phyloP scores from a whole-genome alignment of 768 basidiomycete genomes.

The Glaciozyma antarctica region DNA sequence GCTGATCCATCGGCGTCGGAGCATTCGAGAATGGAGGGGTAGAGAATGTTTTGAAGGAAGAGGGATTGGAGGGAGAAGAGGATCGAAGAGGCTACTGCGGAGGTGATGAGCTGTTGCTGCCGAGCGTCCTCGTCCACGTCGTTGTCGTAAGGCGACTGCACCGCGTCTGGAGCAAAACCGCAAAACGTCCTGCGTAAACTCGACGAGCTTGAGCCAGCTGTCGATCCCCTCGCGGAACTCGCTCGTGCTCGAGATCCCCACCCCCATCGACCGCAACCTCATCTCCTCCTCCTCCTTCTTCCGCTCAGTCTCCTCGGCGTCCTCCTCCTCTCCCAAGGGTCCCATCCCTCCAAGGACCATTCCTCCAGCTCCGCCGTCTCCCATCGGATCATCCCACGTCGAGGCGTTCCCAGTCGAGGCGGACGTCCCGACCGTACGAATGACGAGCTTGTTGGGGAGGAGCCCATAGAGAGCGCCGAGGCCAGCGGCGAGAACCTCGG shows the following conservation, averaged over 20 bases:
- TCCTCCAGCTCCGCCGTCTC: conserved; percentile 35
- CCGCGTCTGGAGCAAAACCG: conserved; percentile 33
- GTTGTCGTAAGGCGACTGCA: background rate
- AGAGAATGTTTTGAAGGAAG: conserved; percentile 86
- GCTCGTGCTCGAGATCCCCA: conserved; percentile 64
- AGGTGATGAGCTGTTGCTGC: conserved; percentile 54
- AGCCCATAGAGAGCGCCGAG: conserved; percentile 86
- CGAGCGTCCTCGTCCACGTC: conserved; percentile 17
- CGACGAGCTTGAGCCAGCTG: conserved; percentile 78
- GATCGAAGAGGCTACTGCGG: conserved; percentile 72
- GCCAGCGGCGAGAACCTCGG: conserved; percentile 91
- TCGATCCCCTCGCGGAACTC: conserved; percentile 74
- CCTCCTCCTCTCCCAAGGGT: conserved; percentile 48
- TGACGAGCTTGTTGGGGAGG: conserved; percentile 73
- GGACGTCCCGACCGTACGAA: conserved; percentile 37
- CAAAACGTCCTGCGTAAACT: conserved; percentile 83
- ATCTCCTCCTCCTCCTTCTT: conserved; percentile 46
- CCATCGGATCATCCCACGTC: conserved; percentile 10
- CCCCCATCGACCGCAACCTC: conserved; percentile 44
- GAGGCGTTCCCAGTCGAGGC: conserved; percentile 38
- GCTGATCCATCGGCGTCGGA: conserved; percentile 89
- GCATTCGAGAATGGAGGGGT: conserved; percentile 86
- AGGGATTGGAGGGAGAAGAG: conserved; percentile 70
- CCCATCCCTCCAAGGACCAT: conserved; percentile 67
- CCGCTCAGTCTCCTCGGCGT: conserved; percentile 17